These are phyloP conservation scores for Alternaria metachromatica DNA, from an alignment of 2,329 filamentous ascomycete genomes.

Conservation along the genomic window DNA sequence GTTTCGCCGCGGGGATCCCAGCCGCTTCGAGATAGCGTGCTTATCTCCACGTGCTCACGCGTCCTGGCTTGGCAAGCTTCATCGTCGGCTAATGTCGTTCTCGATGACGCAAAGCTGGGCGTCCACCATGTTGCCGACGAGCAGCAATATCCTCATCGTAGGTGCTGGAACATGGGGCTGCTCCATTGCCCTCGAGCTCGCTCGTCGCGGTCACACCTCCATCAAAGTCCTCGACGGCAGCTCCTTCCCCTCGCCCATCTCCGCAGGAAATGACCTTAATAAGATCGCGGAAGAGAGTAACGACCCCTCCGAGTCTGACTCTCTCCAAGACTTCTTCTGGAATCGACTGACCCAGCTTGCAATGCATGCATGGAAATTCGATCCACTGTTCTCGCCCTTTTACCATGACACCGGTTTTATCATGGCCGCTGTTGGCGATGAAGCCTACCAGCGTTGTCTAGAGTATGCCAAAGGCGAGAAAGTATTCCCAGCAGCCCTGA, in stretches of 20 bases:
- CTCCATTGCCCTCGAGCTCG: constrained; percentile 58
- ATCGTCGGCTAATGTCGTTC: not conserved
- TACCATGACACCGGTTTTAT: constrained; percentile 59
- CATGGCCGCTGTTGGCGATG: constrained; percentile 53
- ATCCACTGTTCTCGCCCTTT: constrained; percentile 52
- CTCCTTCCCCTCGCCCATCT: constrained; percentile 53
- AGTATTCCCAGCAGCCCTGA: constrained; percentile 43
- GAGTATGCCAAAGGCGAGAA: constrained; percentile 45
- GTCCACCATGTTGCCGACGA: constrained; percentile 4
- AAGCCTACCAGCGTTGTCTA: constrained; percentile 48
- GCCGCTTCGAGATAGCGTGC: constrained; percentile 9
- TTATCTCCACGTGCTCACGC: constrained; percentile 14
- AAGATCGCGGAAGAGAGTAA: constrained; percentile 53
- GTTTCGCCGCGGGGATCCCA: constrained; percentile 9
- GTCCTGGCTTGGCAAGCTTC: constrained; percentile 1
- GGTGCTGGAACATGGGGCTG: constrained; percentile 60
- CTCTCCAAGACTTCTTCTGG: constrained; percentile 47
- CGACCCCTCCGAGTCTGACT: constrained; percentile 29
- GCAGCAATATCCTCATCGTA: constrained; percentile 49
- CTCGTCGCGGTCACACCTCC: constrained; percentile 54
- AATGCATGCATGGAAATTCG: constrained; percentile 53
- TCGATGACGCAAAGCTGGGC: not conserved
- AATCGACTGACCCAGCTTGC: constrained; percentile 43
- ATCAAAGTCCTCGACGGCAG: constrained; percentile 56
- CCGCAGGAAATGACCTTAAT: constrained; percentile 58